phyloP scores from a whole-genome alignment of 2,329 filamentous ascomycete species.

The Ascochyta clinopodiicola region DNA sequence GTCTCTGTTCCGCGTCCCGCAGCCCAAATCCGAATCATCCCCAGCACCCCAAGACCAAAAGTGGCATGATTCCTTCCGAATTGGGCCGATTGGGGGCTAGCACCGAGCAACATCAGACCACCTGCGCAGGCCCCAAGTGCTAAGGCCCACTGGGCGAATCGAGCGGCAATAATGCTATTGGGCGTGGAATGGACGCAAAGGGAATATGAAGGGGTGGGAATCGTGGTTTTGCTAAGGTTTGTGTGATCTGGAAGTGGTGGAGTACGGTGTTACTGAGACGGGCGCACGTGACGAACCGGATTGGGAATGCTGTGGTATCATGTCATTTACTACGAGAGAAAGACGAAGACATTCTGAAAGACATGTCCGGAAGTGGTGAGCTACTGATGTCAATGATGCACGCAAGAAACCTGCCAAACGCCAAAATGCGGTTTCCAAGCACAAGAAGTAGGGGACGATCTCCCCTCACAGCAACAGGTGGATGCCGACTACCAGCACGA shows the following conservation, averaged over 20 bases:
- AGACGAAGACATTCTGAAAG: too few species aligned
- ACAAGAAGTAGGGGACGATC: not conserved
- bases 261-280: too few species aligned
- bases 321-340: too few species aligned
- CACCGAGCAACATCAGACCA: constrained; percentile 29
- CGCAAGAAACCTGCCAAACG: not conserved
- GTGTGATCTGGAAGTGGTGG: not conserved
- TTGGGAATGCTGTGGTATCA: too few species aligned
- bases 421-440: not conserved
- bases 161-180: constrained; percentile 21
- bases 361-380: too few species aligned
- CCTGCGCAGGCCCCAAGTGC: not conserved
- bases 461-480: not conserved
- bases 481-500: not conserved
- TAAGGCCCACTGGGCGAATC: constrained; percentile 18
- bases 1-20: not conserved
- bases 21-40: not conserved
- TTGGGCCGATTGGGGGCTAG: constrained; percentile 24
- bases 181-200: not conserved
- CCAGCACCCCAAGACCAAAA: constrained; percentile 15
- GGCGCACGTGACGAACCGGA: too few species aligned
- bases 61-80: constrained; percentile 30
- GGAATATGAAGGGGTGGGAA: not conserved
- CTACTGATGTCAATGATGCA: not conserved
- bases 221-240: not conserved